A percentile compares a stretch with the other conserved stretches of the same genome.
These are phyloP conservation scores for Aspergillus nidulans DNA, from an alignment of 495 filamentous ascomycete genomes.

Conservation along the genomic window DNA sequence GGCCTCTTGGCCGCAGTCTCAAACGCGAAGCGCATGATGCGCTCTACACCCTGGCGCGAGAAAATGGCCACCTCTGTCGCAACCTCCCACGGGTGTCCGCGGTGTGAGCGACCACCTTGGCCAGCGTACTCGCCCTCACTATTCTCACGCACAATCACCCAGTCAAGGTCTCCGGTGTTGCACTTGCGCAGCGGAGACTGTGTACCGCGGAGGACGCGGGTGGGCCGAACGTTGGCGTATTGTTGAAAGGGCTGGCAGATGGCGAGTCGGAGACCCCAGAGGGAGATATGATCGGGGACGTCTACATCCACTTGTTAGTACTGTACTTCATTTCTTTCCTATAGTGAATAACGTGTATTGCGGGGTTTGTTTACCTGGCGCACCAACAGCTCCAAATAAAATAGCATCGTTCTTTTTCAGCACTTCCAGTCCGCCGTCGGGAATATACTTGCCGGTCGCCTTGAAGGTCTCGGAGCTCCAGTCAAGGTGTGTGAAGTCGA, in stretches of 20 bases:
- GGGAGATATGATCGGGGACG: slow-evolving; percentile 54
- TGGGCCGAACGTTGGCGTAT: slow-evolving; percentile 55
- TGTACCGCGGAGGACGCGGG: slow-evolving; percentile 45
- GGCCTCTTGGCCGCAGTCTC: slow-evolving; percentile 44
- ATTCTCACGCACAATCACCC: slow-evolving; percentile 57
- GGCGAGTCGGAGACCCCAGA: slow-evolving; percentile 51
- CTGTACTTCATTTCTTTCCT: not conserved
- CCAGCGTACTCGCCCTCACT: slow-evolving; percentile 56
- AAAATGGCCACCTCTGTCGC: slow-evolving; percentile 54
- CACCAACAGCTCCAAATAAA: slow-evolving; percentile 54
- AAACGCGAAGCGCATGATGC: slow-evolving; percentile 55
- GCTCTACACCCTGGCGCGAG: slow-evolving; percentile 48
- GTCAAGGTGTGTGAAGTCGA: slow-evolving; percentile 47
- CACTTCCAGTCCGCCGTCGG: slow-evolving; percentile 47
- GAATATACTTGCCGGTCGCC: slow-evolving; percentile 48
- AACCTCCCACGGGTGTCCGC: slow-evolving; percentile 46
- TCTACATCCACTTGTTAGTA: slow-evolving; percentile 31
- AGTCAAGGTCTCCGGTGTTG: slow-evolving; percentile 41
- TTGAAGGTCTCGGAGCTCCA: slow-evolving; percentile 54
- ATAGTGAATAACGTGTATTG: not conserved
- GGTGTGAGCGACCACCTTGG: slow-evolving; percentile 51
- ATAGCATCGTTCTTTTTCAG: slow-evolving; percentile 53
- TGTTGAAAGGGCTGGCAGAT: slow-evolving; percentile 54
- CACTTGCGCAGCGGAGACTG: slow-evolving; percentile 47
- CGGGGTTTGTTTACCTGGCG: slow-evolving; percentile 37